A percentile compares a stretch with the other conserved stretches of the same genome.
Conservation (phyloP, 1,139 yeast genomes). For the Candida sojae region DNA sequence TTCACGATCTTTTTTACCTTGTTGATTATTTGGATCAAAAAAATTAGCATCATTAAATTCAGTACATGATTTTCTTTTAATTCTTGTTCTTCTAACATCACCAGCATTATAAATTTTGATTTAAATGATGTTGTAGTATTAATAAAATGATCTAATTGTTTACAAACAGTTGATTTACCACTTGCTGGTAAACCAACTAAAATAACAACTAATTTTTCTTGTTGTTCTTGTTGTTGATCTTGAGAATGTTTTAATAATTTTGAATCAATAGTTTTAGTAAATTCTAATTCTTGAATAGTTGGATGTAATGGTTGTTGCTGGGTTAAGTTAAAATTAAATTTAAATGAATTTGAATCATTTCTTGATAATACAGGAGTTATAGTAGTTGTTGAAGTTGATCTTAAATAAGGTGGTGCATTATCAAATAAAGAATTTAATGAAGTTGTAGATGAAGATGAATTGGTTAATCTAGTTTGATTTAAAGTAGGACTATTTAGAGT, state of each 20-base stretch:
- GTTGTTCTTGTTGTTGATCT: conserved; percentile 10
- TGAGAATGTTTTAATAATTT: conserved; percentile 9
- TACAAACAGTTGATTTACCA: conserved; percentile 67
- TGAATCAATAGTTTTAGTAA: conserved; percentile 9
- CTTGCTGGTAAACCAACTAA: conserved; percentile 72
- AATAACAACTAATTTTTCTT: conserved; percentile 21
- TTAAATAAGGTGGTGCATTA: conserved; percentile 6
- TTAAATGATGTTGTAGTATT: conserved; percentile 27
- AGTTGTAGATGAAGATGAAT: conserved; percentile 19
- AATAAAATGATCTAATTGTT: conserved; percentile 48
- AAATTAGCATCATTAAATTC: conserved; percentile 27
- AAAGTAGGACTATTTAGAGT: conserved; percentile 7
- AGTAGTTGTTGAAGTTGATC: conserved; percentile 11
- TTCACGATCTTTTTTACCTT: conserved; percentile 54
- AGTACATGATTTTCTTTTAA: conserved; percentile 16
- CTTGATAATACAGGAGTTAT: conserved; percentile 17
- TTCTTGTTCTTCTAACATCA: conserved; percentile 44
- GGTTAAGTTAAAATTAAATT: background rate
- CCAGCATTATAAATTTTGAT: conserved; percentile 56
- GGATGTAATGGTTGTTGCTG: conserved; percentile 12
- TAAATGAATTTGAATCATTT: conserved; percentile 7
- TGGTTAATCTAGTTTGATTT: conserved; percentile 11
- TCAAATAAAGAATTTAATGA: conserved; percentile 32
- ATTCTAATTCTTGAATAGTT: conserved; percentile 11
- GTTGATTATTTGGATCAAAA: conserved; percentile 52